Evolutionary conservation across 2,329 filamentous ascomycete species (phyloP).

Genomic region (Verticillium dahliae): DNA sequence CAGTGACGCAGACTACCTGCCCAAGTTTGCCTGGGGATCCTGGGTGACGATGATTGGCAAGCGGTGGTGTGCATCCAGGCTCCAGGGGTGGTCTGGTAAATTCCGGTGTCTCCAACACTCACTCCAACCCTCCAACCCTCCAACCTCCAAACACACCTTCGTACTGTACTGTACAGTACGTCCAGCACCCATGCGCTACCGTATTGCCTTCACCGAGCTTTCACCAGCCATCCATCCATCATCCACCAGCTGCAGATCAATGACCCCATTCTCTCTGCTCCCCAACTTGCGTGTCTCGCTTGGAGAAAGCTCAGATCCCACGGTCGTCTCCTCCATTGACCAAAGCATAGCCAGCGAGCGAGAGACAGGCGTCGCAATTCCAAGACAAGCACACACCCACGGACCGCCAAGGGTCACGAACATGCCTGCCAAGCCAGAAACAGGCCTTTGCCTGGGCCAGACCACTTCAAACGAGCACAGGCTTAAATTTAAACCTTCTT

Average conservation of each 20-base stretch:
- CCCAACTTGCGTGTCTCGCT: neutral
- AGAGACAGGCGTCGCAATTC: too few species aligned
- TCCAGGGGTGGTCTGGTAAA: neutral
- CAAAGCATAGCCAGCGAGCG: neutral
- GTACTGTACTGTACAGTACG: too few species aligned
- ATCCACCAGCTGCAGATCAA: neutral
- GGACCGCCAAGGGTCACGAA: too few species aligned
- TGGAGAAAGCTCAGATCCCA: neutral
- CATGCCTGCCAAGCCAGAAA: too few species aligned
- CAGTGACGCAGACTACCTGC: neutral
- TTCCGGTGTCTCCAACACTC: neutral
- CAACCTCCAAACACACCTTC: too few species aligned
- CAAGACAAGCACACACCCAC: too few species aligned
- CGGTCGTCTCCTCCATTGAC: neutral
- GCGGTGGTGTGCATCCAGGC: neutral
- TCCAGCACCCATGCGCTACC: neutral
- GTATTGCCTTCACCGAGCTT: neutral
- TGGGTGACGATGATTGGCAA: neutral
- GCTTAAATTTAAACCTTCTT: neutral
- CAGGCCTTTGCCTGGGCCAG: neutral
- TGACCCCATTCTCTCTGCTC: neutral
- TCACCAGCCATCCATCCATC: neutral
- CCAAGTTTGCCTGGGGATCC: neutral
- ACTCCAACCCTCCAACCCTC: too few species aligned
- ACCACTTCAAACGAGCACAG: neutral